Percentiles rank a stretch among this genome's conserved stretches.
These are phyloP conservation scores for Combretum micranthum DNA, from an alignment of 345 rosid genomes.

Conservation along the genomic window DNA sequence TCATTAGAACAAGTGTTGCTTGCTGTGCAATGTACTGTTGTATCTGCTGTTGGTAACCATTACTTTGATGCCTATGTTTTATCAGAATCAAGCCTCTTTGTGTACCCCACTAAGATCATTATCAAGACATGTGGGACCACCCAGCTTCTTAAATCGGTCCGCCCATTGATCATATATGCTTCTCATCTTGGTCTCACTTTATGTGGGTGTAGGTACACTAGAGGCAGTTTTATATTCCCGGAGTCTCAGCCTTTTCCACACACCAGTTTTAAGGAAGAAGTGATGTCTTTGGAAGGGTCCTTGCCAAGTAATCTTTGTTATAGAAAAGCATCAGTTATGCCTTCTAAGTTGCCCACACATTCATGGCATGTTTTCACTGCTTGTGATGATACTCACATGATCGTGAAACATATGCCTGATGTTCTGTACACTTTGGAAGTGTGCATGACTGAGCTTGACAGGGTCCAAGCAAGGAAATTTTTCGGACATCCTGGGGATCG, in stretches of 20 bases:
- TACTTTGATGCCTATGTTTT: conserved; percentile 86
- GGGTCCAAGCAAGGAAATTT: conserved; percentile 49
- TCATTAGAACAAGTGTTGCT: conserved; percentile 52
- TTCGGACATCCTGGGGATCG: conserved; percentile 36
- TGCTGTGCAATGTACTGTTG: conserved; percentile 92
- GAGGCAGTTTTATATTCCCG: conserved; percentile 93
- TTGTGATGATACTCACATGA: conserved; percentile 21
- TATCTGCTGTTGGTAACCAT: conserved; percentile 83
- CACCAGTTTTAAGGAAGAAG: conserved; percentile 78
- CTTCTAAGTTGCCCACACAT: conserved; percentile 50
- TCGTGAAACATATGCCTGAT: conserved; percentile 5
- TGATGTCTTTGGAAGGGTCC: conserved; percentile 46
- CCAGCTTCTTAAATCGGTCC: conserved; percentile 84
- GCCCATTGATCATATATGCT: conserved; percentile 63
- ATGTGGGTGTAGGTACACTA: conserved; percentile 64
- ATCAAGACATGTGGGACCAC: conserved; percentile 99
- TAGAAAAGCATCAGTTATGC: conserved; percentile 74
- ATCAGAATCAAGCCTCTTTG: conserved; percentile 92
- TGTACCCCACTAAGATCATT: conserved; percentile 88
- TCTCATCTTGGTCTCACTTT: conserved; percentile 49
- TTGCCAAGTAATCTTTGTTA: conserved; percentile 51
- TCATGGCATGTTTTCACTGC: conserved; percentile 94
- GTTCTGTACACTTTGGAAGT: conserved; percentile 58
- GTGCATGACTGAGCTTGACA: conserved; percentile 95
- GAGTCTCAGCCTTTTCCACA: conserved; percentile 83